Conservation (phyloP, 2,329 filamentous ascomycete genomes). For the Clarireedia hainanense region DNA sequence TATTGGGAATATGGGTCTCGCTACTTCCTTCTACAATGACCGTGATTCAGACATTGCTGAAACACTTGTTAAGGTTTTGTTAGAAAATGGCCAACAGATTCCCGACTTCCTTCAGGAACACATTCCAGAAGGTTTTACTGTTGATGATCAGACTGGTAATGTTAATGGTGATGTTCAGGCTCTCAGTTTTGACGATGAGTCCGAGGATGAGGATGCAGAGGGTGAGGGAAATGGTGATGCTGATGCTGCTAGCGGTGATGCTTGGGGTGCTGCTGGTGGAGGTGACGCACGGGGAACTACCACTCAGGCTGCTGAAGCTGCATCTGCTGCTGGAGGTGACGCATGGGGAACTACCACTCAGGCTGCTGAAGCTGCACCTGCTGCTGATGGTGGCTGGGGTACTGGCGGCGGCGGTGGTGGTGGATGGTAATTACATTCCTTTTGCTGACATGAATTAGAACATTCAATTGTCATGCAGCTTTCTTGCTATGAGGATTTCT, state of each 20-base stretch:
- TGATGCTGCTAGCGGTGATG: neutral
- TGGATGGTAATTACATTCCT: neutral
- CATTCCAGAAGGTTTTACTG: slow-evolving; percentile 45
- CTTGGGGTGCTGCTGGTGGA: neutral
- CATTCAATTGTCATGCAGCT: neutral
- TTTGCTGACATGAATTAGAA: neutral
- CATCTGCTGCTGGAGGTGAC: neutral
- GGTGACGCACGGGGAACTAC: neutral
- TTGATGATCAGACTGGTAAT: slow-evolving; percentile 18
- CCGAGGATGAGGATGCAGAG: slow-evolving; percentile 52
- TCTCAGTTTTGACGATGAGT: slow-evolving; percentile 45
- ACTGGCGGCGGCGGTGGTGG: neutral
- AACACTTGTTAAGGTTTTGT: slow-evolving; percentile 69
- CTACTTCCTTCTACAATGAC: slow-evolving; percentile 83
- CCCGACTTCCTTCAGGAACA: slow-evolving; percentile 72
- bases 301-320: neutral
- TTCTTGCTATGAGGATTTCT: neutral
- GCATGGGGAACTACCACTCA: neutral
- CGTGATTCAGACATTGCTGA: slow-evolving; percentile 64
- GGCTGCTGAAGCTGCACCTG: neutral
- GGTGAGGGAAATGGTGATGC: neutral
- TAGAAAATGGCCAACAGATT: slow-evolving; percentile 71
- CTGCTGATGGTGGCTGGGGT: neutral
- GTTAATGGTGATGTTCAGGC: slow-evolving; percentile 16
- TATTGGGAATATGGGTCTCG: slow-evolving; percentile 79